Conservation (phyloP, 345 rosid species). For the Dovyalis caffra region DNA sequence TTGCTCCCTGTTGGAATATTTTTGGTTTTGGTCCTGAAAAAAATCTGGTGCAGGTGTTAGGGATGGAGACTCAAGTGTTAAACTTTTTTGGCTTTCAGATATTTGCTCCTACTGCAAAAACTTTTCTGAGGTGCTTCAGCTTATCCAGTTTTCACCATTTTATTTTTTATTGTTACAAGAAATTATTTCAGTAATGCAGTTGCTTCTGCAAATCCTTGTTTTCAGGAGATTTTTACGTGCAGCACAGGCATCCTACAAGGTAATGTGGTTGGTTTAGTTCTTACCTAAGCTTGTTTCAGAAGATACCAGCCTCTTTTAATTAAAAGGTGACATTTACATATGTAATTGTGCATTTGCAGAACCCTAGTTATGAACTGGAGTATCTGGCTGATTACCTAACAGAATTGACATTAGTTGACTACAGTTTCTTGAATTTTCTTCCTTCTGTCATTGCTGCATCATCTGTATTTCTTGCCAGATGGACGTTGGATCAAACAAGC, state of each 20-base stretch:
- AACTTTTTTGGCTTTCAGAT: constrained; percentile 69
- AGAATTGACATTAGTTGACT: constrained; percentile 70
- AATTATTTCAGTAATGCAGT: not conserved
- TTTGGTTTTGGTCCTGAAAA: constrained; percentile 8
- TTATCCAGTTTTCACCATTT: constrained; percentile 2
- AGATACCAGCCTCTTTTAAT: not conserved
- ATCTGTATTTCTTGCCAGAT: constrained; percentile 83
- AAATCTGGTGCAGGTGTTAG: constrained; percentile 50
- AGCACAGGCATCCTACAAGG: constrained; percentile 75
- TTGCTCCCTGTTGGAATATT: not conserved
- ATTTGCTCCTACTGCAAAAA: constrained; percentile 68
- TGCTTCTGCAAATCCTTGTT: constrained; percentile 6
- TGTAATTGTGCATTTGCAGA: constrained; percentile 47
- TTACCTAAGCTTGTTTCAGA: not conserved
- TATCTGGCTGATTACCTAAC: constrained; percentile 74
- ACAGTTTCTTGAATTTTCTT: constrained; percentile 55
- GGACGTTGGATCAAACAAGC: constrained; percentile 79
- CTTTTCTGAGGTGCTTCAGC: constrained; percentile 71
- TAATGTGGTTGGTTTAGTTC: constrained; percentile 21
- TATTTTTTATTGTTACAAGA: not conserved
- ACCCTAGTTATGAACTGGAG: constrained; percentile 65
- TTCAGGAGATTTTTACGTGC: constrained; percentile 88
- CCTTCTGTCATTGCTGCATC: constrained; percentile 92
- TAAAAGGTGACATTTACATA: constrained; percentile 13
- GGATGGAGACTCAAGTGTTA: constrained; percentile 69